Percentiles rank a stretch among this genome's conserved stretches.
Evolutionary conservation across 768 basidiomycete species (phyloP).

Genomic region (Lyophyllum atratum): DNA sequence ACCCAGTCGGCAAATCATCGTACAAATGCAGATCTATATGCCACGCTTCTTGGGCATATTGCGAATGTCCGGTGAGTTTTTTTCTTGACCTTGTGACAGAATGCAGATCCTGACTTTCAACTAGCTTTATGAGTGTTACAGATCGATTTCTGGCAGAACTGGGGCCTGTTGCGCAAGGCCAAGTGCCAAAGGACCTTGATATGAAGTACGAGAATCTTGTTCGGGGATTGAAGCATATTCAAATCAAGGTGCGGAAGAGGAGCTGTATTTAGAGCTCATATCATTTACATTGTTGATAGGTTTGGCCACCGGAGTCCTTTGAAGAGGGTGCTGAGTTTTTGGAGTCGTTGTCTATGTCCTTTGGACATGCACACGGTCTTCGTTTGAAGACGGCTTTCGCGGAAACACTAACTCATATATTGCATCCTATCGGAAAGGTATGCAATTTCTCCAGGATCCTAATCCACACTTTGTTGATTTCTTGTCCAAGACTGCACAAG

Average conservation of each 20-base stretch:
- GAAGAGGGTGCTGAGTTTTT: slow-evolving; percentile 93
- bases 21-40: slow-evolving; percentile 80
- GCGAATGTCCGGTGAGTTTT: slow-evolving; percentile 71
- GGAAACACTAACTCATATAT: slow-evolving; percentile 70
- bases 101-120: not conserved
- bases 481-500: slow-evolving; percentile 76
- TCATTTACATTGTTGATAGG: slow-evolving; percentile 42
- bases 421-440: slow-evolving; percentile 91
- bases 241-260: slow-evolving; percentile 63
- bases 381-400: slow-evolving; percentile 85
- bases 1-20: slow-evolving; percentile 74
- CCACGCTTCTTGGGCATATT: slow-evolving; percentile 81
- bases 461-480: slow-evolving; percentile 3
- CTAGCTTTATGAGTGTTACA: slow-evolving; percentile 88
- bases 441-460: not conserved
- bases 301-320: slow-evolving; percentile 92
- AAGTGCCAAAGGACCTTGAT: slow-evolving; percentile 80
- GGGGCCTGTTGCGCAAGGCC: slow-evolving; percentile 68
- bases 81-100: not conserved
- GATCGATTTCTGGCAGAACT: slow-evolving; percentile 87
- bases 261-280: not conserved
- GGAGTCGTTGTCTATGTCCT: slow-evolving; percentile 80
- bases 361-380: slow-evolving; percentile 80
- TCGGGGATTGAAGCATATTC: slow-evolving; percentile 76
- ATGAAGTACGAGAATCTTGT: slow-evolving; percentile 84